Evolutionary conservation across 768 basidiomycete genomes (phyloP).

Genomic region (Phaeolepiota aurea): DNA sequence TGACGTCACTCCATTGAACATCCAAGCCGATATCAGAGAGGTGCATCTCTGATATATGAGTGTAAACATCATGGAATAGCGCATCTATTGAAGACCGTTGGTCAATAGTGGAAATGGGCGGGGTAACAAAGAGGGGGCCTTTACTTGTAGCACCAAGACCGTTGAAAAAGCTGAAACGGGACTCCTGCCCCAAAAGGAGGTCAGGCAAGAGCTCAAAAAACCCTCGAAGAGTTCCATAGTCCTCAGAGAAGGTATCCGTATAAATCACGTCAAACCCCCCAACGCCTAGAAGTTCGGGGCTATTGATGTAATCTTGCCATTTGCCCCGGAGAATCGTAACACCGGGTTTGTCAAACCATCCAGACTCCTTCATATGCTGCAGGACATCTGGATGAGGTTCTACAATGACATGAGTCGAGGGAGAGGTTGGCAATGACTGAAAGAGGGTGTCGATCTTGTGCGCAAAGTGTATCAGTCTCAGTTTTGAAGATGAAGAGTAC

Average conservation of each 20-base stretch:
- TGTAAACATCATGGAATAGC: slow-evolving; percentile 88
- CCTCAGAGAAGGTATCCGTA: slow-evolving; percentile 90
- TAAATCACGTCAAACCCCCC: slow-evolving; percentile 86
- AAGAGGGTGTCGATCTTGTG: slow-evolving; percentile 77
- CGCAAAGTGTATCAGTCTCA: slow-evolving; percentile 5
- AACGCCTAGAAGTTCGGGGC: slow-evolving; percentile 44
- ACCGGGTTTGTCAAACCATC: slow-evolving; percentile 74
- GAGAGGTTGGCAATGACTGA: slow-evolving; percentile 51
- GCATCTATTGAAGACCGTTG: slow-evolving; percentile 42
- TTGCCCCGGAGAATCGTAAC: slow-evolving; percentile 82
- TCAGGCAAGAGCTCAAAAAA: slow-evolving; percentile 82
- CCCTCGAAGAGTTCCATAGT: slow-evolving; percentile 66
- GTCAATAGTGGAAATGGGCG: neutral
- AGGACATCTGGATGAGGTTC: slow-evolving; percentile 93
- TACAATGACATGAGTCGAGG: slow-evolving; percentile 77
- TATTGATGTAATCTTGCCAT: slow-evolving; percentile 85
- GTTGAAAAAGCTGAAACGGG: slow-evolving; percentile 94
- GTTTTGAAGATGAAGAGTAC: slow-evolving; percentile 14
- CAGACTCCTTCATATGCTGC: slow-evolving; percentile 60
- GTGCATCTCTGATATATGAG: slow-evolving; percentile 76
- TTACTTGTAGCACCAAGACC: slow-evolving; percentile 91
- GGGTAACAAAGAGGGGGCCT: slow-evolving; percentile 15
- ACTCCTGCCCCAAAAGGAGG: slow-evolving; percentile 63
- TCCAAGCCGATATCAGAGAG: slow-evolving; percentile 74
- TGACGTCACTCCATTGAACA: slow-evolving; percentile 76